Base-by-base conservation (phyloP, 345 rosid genomes). In the Heritiera fomes region DNA sequence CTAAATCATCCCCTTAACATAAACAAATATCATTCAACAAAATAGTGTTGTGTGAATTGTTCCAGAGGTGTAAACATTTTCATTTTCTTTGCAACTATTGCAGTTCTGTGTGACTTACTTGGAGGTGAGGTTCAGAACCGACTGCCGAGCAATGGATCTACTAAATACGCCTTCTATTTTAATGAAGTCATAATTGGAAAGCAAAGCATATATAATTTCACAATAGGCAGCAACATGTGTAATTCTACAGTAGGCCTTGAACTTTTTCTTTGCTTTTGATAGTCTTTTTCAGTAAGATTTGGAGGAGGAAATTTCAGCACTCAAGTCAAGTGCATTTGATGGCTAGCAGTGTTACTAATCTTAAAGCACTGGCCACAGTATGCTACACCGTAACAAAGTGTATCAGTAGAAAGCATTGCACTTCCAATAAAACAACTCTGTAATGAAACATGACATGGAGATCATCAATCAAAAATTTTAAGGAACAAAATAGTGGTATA, bases 61-160 rank as follows among this genome's bases (percentile, higher is more conserved):
- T 23, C 28, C 28, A 23, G 28, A 23, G 28, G 28, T 23, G 28
- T 23, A 23, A 0, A 73, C 73, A 83, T 82, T 80, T 86, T 86
- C 67, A 88, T 86, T 83, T 86, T 92, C 89, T 88, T 95, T 10
- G 64, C 73, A 56, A 77, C 86, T 2, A 72, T 61, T 63, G 84
- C 86, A 73, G 82, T 84, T 78, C 93, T 93, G 13, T 81, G 89
- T 59, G 90, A 84, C 81, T 88, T 92, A 79, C 83, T 91, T 30
- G 89, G 77, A 7, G 95, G 95, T 49, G 93, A 89, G 69, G 98
- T 94, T 98, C 98, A 11, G 98, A 98, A 88, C 84, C 92, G 41
- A 38, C 28, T 23, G 0, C 28, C 0, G 60, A 96, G 90, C 59
- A 94, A 83, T 53, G 98, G 95, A 83, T 96, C 98, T 79, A 90